phyloP scores from a whole-genome alignment of 495 filamentous ascomycete species.

The Penicillium goetzii region DNA sequence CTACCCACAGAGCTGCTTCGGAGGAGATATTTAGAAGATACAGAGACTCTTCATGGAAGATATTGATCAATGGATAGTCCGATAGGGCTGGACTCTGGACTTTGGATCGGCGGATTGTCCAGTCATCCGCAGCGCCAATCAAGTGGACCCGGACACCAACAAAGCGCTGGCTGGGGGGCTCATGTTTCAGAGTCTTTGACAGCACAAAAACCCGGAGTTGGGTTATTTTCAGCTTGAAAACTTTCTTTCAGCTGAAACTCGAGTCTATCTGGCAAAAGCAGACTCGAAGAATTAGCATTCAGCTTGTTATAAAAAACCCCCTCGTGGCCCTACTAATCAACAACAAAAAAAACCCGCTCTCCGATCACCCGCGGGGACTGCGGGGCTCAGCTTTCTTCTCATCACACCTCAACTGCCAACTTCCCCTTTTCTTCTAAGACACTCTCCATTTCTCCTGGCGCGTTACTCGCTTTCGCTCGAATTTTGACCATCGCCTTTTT shows the following conservation, averaged over 20 bases:
- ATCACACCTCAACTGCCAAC: slow-evolving; percentile 20
- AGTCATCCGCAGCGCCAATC: slow-evolving; percentile 3
- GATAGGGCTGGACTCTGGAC: slow-evolving; percentile 11
- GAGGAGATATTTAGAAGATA: too few relatives aligned
- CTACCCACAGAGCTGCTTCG: too few relatives aligned
- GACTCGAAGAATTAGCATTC: neutral
- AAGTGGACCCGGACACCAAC: neutral
- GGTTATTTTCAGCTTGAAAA: neutral
- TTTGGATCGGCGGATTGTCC: slow-evolving; percentile 7
- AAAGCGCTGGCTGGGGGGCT: neutral
- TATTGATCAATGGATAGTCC: too few relatives aligned
- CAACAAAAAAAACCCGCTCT: slow-evolving; percentile 11
- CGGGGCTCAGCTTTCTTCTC: slow-evolving; percentile 29
- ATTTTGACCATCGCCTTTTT: slow-evolving; percentile 10
- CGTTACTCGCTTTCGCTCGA: neutral
- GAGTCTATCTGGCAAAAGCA: neutral
- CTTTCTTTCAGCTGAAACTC: slow-evolving; percentile 6
- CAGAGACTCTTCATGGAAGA: too few relatives aligned
- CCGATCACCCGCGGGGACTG: slow-evolving; percentile 36
- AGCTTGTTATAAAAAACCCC: neutral
- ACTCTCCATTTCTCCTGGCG: neutral
- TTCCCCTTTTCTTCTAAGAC: slow-evolving; percentile 7
- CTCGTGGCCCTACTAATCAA: slow-evolving; percentile 8
- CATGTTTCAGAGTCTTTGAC: neutral
- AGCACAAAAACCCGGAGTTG: neutral